Conservation (phyloP, 129 eudicot genomes). For the Daucus carota region DNA sequence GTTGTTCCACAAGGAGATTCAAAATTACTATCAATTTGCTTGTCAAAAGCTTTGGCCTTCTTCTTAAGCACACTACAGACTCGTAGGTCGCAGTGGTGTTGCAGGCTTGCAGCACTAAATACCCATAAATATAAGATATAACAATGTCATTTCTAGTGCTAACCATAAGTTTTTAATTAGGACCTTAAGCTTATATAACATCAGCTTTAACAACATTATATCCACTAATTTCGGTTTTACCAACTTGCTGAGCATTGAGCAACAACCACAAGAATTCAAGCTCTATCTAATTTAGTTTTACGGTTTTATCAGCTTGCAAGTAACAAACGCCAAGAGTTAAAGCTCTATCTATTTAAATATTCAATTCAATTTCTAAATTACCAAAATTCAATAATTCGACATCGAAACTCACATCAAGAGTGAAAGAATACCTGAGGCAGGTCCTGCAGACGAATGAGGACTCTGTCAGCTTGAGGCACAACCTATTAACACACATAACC, state of each 20-base stretch:
- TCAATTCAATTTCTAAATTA: not conserved
- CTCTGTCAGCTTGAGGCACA: constrained; percentile 91
- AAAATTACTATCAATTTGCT: not conserved
- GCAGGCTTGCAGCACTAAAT: not conserved
- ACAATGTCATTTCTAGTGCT: not conserved
- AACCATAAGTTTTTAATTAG: not conserved
- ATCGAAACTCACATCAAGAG: not conserved
- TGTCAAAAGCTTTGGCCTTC: not conserved
- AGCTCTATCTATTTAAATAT: not conserved
- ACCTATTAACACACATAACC: constrained; percentile 36
- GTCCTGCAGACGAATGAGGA: constrained; percentile 74
- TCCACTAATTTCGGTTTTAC: not conserved
- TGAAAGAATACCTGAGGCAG: constrained; percentile 54
- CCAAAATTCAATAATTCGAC: not conserved
- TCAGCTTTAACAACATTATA: not conserved
- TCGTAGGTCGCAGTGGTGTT: not conserved
- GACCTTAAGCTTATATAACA: not conserved
- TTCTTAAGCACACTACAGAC: not conserved
- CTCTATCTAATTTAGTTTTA: not conserved
- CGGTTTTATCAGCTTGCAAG: not conserved
- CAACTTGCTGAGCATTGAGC: not conserved
- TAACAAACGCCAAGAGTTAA: no score
- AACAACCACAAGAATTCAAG: no score
- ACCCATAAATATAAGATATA: not conserved
- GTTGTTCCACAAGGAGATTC: not conserved